phyloP scores from a whole-genome alignment of 129 eudicot genomes.

The Lactuca saligna region DNA sequence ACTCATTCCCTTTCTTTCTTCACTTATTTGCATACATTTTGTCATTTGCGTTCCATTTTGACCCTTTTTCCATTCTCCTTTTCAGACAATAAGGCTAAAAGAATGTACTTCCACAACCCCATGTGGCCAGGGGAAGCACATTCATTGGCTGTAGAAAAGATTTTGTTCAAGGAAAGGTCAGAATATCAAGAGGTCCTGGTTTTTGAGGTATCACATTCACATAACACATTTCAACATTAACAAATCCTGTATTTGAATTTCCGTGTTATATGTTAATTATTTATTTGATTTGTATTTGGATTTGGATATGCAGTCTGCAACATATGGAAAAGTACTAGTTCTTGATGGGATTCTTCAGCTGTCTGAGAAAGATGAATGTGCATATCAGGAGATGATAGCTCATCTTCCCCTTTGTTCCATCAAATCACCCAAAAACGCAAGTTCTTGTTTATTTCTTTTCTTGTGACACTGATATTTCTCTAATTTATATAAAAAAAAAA shows the following conservation, averaged over 20 bases:
- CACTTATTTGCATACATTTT: slow-evolving; percentile 7
- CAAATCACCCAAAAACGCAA: slow-evolving; percentile 77
- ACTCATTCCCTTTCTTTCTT: background rate
- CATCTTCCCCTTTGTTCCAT: slow-evolving; percentile 99
- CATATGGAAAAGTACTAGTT: slow-evolving; percentile 90
- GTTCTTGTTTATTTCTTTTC: background rate
- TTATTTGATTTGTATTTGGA: background rate
- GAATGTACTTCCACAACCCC: slow-evolving; percentile 82
- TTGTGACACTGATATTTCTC: background rate
- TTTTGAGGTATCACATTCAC: slow-evolving; percentile 57
- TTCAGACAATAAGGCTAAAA: slow-evolving; percentile 53
- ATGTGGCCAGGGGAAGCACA: slow-evolving; percentile 99
- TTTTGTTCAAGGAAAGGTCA: slow-evolving; percentile 76
- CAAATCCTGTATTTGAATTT: background rate
- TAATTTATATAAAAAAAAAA: slow-evolving; percentile 2
- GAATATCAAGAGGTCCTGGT: slow-evolving; percentile 88
- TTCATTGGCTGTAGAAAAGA: slow-evolving; percentile 69
- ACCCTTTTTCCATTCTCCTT: background rate
- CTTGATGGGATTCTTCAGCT: slow-evolving; percentile 97
- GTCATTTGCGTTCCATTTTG: slow-evolving; percentile 4
- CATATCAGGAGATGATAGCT: slow-evolving; percentile 96
- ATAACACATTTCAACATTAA: background rate
- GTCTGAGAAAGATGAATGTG: slow-evolving; percentile 94
- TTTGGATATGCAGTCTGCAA: slow-evolving; percentile 74
- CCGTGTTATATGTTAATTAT: background rate